A percentile compares a stretch with the other conserved stretches of the same genome.
Evolutionary conservation across 2,329 filamentous ascomycete genomes (phyloP).

Genomic region (Coccinonectria pachysandricola): DNA sequence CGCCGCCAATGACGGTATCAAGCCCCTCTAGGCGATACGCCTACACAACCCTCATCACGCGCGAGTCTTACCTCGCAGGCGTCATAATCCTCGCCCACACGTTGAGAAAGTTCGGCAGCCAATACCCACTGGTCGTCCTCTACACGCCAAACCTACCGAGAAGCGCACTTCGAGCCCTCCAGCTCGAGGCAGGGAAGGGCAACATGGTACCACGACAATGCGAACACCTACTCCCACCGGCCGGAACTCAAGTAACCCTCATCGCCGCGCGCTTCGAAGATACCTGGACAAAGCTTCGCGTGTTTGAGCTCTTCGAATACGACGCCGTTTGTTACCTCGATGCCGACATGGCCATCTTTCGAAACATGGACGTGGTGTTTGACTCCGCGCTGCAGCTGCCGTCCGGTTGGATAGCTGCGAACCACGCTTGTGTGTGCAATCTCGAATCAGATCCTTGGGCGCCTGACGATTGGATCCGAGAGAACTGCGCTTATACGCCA

Average conservation of each 20-base stretch:
- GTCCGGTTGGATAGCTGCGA: conserved; percentile 12
- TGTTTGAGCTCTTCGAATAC: conserved; percentile 11
- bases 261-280: conserved; percentile 12
- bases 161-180: conserved; percentile 4
- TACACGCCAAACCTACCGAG: conserved; percentile 8
- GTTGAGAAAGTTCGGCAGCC: conserved; percentile 6
- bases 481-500: conserved; percentile 14
- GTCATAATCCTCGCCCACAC: conserved; percentile 13
- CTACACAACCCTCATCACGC: conserved; percentile 15
- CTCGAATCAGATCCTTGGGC: conserved; percentile 13
- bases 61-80: conserved; percentile 12
- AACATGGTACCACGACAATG: conserved; percentile 8
- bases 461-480: conserved; percentile 9
- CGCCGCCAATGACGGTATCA: no score
- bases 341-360: conserved; percentile 12
- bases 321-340: conserved; percentile 14
- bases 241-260: conserved; percentile 8
- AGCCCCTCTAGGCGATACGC: conserved; percentile 12
- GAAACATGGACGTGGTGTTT: conserved; percentile 12
- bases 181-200: conserved; percentile 8
- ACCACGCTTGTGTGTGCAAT: conserved; percentile 15
- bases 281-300: conserved; percentile 13
- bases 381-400: conserved; percentile 6
- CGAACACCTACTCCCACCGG: conserved; percentile 7
- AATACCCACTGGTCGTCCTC: conserved; percentile 9